Evolutionary conservation across 306 rosid species (phyloP).

Genomic region (Abrus precatorius): DNA sequence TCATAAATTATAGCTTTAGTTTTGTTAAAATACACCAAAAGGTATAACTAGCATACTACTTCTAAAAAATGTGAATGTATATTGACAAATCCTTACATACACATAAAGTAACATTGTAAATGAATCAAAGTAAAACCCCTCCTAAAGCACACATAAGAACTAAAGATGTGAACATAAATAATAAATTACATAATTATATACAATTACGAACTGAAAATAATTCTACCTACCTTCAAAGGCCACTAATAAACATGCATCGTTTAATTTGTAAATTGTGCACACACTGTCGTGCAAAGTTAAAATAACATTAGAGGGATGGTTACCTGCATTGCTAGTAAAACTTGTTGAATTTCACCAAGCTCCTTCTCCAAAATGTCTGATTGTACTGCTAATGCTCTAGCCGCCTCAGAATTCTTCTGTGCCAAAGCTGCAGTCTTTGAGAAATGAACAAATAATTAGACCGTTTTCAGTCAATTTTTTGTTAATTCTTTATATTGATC

Average conservation of each 20-base stretch:
- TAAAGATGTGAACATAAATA: neutral
- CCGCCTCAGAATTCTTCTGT: constrained; percentile 84
- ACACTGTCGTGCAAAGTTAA: constrained; percentile 9
- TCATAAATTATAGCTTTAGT: neutral
- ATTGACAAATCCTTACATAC: neutral
- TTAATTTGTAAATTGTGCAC: constrained; percentile 4
- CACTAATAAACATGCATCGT: constrained; percentile 20
- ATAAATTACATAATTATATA: neutral
- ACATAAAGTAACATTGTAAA: neutral
- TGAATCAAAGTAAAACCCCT: constrained; percentile 16
- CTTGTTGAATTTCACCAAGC: constrained; percentile 87
- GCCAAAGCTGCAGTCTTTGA: constrained; percentile 87
- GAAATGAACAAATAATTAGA: constrained; percentile 50
- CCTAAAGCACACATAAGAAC: neutral
- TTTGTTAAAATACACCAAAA: neutral
- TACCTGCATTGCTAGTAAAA: constrained; percentile 97
- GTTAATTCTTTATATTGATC: neutral
- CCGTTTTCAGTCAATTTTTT: neutral
- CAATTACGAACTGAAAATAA: constrained; percentile 8
- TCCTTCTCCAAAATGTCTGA: constrained; percentile 90
- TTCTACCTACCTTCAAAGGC: constrained; percentile 16
- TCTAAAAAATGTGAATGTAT: neutral
- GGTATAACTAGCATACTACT: neutral
- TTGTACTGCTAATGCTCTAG: constrained; percentile 78
- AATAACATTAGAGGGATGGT: constrained; percentile 25